Conservation (phyloP, 2,329 filamentous ascomycete species). For the Ophiostoma montium region DNA sequence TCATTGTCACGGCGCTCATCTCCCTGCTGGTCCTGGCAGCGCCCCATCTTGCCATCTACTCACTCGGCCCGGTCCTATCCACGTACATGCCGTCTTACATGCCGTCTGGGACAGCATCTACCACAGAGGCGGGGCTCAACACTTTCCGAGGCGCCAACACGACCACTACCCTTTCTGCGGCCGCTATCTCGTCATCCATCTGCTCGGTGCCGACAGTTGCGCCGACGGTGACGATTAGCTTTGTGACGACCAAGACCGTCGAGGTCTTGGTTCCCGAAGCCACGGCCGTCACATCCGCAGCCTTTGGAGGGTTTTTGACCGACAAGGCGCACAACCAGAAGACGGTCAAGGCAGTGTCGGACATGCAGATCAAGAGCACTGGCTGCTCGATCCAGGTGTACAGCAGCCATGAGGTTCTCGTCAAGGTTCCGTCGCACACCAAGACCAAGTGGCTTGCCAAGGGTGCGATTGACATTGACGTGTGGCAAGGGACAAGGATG, state of each 20-base stretch:
- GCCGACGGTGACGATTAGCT: slow-evolving; percentile 21
- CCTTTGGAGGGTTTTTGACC: slow-evolving; percentile 27
- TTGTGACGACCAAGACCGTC: slow-evolving; percentile 24
- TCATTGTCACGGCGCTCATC: neutral
- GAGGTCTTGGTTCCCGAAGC: slow-evolving; percentile 14
- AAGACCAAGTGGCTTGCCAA: slow-evolving; percentile 42
- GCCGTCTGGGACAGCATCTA: neutral
- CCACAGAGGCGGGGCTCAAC: neutral
- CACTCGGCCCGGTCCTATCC: neutral
- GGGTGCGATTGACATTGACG: slow-evolving; percentile 41
- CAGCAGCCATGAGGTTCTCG: slow-evolving; percentile 36
- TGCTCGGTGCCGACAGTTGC: slow-evolving; percentile 8
- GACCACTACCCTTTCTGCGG: neutral
- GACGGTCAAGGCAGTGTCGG: slow-evolving; percentile 8
- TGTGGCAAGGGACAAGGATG: slow-evolving; percentile 32
- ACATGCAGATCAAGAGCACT: slow-evolving; percentile 19
- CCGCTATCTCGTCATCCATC: neutral
- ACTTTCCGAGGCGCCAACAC: neutral
- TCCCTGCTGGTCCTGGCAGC: neutral
- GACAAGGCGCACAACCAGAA: slow-evolving; percentile 19
- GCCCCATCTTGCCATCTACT: neutral
- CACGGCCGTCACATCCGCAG: slow-evolving; percentile 14
- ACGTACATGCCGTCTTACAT: neutral
- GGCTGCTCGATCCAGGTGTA: slow-evolving; percentile 32
- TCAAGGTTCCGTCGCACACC: slow-evolving; percentile 35